Base-by-base conservation (phyloP, 2,329 filamentous ascomycete species). In the Beauveria brongniartii region DNA sequence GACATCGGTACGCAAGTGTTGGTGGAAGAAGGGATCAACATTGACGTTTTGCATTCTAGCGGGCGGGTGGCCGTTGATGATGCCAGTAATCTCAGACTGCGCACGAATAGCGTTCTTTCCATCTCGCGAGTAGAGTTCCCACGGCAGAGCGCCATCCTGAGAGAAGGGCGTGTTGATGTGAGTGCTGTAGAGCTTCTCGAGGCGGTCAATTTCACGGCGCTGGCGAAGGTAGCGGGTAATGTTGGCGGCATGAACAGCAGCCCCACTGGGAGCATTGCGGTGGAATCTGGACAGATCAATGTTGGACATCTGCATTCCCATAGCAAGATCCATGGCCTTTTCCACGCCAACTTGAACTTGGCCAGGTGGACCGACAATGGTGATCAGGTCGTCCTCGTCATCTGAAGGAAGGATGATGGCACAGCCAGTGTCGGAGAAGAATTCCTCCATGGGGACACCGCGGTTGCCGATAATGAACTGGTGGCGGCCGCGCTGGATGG, bases 401-500 rank as follows among this genome's bases (percentile, higher is more conserved):
- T 88, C 85, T 28, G 81, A 81, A 8, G 91, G 93, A 51, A 97
- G 76, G 61, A 97, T 83, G 63, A 97, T 88, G 48, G 89, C 85
- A 74, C 94, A 99, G 64, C 93, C 93, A 62, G 94, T 97, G 69
- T 96, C 86, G 51, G 87, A 82, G 65, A 97, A 86, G 78, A 99
- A 97, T 51, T 96, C 86, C 62, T 97, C 86, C 40, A 91, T 80
- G 20, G 90, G 86, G 64, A 90, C 83, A 63, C 90, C 92, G 64
- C 87, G 84, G 64, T 93, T 87, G 56, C 93, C 93, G 64, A 96
- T 87, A 70, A 99, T 94, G 78, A 97, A 97, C 72, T 96, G 92
- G 72, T 97, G 94, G 56, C 91, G 87, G 54, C 91, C 91, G 64
- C 88, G 88, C 73, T 93, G 89, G 67, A 97, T 91, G 6, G 88